Evolutionary conservation across 495 filamentous ascomycete species (phyloP).

Genomic region (Talaromyces borbonicus): DNA sequence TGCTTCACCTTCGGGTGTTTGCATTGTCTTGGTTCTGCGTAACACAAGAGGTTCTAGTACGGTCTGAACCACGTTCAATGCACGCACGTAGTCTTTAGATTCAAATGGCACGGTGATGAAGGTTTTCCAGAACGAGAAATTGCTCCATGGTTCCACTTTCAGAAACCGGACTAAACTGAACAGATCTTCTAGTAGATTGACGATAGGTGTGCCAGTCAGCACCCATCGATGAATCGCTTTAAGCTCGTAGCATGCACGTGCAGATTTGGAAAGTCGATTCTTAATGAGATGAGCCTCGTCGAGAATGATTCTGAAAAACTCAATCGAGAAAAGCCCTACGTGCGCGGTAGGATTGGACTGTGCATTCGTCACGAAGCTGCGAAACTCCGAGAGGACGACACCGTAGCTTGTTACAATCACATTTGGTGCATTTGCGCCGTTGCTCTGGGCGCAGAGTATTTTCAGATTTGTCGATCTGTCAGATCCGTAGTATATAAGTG

Average conservation of each 20-base stretch:
- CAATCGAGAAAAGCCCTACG: conserved; percentile 77
- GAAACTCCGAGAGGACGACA: conserved; percentile 81
- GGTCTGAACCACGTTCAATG: conserved; percentile 93
- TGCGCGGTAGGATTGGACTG: conserved; percentile 46
- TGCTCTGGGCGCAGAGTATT: conserved; percentile 63
- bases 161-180: conserved; percentile 90
- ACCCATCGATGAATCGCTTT: conserved; percentile 82
- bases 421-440: conserved; percentile 67
- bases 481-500: conserved; percentile 80
- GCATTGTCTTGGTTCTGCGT: conserved; percentile 94
- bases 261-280: conserved; percentile 80
- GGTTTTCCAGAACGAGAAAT: conserved; percentile 97
- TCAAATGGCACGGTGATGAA: conserved; percentile 98
- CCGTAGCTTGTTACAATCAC: conserved; percentile 96
- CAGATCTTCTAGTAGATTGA: conserved; percentile 93
- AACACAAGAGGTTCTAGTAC: conserved; percentile 94
- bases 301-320: conserved; percentile 89
- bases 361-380: conserved; percentile 46
- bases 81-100: conserved; percentile 83
- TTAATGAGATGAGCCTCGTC: conserved; percentile 95
- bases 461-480: conserved; percentile 72
- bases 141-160: conserved; percentile 91
- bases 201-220: conserved; percentile 91
- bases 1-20: conserved; percentile 79
- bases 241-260: conserved; percentile 86